Conservation (phyloP, 148 eudicot species). For the Persicaria maculosa region DNA sequence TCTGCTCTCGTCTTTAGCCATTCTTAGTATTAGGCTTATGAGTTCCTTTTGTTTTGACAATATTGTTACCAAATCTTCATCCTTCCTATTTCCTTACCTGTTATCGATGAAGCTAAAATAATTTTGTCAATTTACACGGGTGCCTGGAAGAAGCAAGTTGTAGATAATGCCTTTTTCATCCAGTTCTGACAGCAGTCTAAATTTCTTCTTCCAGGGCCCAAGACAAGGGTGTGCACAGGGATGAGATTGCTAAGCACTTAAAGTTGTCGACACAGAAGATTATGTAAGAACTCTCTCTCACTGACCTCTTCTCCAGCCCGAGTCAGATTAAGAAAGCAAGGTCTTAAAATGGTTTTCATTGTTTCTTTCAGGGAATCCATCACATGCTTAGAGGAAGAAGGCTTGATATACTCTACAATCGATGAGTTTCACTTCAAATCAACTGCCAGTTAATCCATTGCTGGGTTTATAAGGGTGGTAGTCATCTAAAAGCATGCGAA, state of each 20-base stretch:
- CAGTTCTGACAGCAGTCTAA: neutral
- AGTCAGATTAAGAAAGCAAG: neutral
- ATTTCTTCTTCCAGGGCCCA: conserved; percentile 34
- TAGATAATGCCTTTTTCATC: neutral
- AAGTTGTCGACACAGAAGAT: conserved; percentile 58
- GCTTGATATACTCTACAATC: conserved; percentile 76
- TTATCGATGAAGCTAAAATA: neutral
- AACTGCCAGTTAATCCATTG: conserved; percentile 24
- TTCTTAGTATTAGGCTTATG: neutral
- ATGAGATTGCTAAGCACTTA: conserved; percentile 60
- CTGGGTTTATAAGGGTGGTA: neutral
- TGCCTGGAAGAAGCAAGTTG: neutral
- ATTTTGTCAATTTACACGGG: neutral
- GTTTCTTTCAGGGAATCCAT: conserved; percentile 59
- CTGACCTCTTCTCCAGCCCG: neutral
- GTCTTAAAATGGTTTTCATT: neutral
- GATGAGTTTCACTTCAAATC: conserved; percentile 85
- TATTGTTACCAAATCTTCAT: neutral
- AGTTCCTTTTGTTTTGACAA: neutral
- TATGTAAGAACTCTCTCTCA: conserved; percentile 39
- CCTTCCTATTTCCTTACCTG: neutral
- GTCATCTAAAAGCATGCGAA: neutral
- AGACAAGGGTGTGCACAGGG: conserved; percentile 74
- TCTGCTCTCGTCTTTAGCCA: neutral
- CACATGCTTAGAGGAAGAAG: conserved; percentile 74